These are phyloP conservation scores for Tillandsia fasciculata DNA, from an alignment of 176 grass and related monocot genomes.

Conservation along the genomic window DNA sequence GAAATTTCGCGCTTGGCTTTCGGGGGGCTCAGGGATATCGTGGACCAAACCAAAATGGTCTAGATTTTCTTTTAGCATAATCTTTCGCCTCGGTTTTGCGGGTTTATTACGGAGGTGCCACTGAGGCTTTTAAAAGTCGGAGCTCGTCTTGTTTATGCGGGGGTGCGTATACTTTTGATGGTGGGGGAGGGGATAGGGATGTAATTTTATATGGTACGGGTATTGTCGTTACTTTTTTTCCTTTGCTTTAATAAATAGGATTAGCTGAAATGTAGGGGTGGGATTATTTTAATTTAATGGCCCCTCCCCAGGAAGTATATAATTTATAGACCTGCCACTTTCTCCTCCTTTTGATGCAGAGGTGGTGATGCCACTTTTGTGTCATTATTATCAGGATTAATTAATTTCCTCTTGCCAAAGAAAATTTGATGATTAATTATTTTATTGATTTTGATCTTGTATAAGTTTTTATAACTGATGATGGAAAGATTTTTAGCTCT, in stretches of 20 bases:
- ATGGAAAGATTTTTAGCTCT: slow-evolving; percentile 1
- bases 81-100: slow-evolving; percentile 3
- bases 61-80: background rate
- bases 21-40: slow-evolving; percentile 14
- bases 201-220: slow-evolving; percentile 28
- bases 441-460: no score
- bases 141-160: no score
- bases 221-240: slow-evolving; percentile 14
- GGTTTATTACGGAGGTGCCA: slow-evolving; percentile 34
- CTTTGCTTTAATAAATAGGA: slow-evolving; percentile 18
- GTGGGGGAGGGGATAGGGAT: slow-evolving; percentile 32
- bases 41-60: slow-evolving; percentile 11
- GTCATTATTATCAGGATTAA: no score
- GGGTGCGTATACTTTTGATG: slow-evolving; percentile 49
- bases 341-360: background rate
- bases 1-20: slow-evolving; percentile 11
- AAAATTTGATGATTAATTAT: no score
- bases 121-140: slow-evolving; percentile 5
- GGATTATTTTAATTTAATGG: slow-evolving; percentile 9
- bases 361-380: no score
- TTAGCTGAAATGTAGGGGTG: slow-evolving; percentile 15
- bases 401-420: no score
- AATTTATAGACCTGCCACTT: background rate
- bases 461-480: background rate
- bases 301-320: background rate